Conservation (phyloP, 805 yeast genomes). For the Sungouiella blattae region DNA sequence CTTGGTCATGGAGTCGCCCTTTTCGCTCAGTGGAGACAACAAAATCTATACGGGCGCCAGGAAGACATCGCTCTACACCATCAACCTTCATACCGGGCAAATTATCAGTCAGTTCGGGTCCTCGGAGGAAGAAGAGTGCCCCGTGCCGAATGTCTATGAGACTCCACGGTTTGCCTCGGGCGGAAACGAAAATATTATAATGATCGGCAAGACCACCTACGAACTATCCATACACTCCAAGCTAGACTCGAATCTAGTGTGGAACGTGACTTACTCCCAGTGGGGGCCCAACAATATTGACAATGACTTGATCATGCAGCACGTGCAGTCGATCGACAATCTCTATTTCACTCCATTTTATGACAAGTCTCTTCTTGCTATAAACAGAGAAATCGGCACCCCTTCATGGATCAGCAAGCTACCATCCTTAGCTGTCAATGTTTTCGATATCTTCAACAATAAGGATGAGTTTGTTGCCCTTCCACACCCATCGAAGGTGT, state of each 20-base stretch:
- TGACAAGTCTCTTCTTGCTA: constrained; percentile 74
- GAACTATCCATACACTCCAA: constrained; percentile 75
- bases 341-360: constrained; percentile 81
- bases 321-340: constrained; percentile 59
- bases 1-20: constrained; percentile 80
- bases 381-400: constrained; percentile 62
- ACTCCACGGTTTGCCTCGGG: constrained; percentile 1
- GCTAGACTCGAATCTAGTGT: constrained; percentile 51
- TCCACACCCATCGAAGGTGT: constrained; percentile 63
- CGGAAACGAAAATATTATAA: constrained; percentile 29
- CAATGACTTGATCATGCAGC: constrained; percentile 47
- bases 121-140: constrained; percentile 25
- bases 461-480: constrained; percentile 44
- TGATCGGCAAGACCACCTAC: constrained; percentile 70
- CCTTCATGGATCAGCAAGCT: constrained; percentile 78
- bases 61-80: constrained; percentile 68
- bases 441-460: constrained; percentile 65
- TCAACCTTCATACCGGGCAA: constrained; percentile 73
- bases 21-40: constrained; percentile 69
- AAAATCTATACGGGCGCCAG: constrained; percentile 85
- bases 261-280: constrained; percentile 82
- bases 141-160: constrained; percentile 29
- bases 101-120: constrained; percentile 65
- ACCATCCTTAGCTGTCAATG: constrained; percentile 68
- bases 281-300: constrained; percentile 94